Conservation (phyloP, 2,329 filamentous ascomycete species). For the Trichoderma endophyticum region DNA sequence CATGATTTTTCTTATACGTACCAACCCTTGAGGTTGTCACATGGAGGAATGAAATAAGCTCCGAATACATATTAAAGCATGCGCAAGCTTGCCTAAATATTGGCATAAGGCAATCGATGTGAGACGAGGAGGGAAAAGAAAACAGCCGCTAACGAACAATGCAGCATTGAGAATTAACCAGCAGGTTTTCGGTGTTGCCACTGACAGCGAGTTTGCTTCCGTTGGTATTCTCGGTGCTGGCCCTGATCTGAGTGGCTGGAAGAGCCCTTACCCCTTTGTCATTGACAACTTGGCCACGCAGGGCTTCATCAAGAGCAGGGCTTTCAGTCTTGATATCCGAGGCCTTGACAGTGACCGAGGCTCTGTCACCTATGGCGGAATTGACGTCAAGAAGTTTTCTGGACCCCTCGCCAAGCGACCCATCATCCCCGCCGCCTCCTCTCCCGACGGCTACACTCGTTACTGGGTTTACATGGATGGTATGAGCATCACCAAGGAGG, state of each 20-base stretch:
- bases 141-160: not conserved
- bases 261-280: constrained; percentile 33
- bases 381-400: constrained; percentile 54
- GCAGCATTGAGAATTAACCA: constrained; percentile 32
- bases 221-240: constrained; percentile 37
- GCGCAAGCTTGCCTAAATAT: not conserved
- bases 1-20: not conserved
- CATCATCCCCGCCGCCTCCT: constrained; percentile 45
- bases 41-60: not conserved
- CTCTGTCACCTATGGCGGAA: constrained; percentile 51
- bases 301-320: constrained; percentile 37
- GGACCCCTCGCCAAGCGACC: constrained; percentile 54
- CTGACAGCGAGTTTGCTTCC: constrained; percentile 28
- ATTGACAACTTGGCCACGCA: constrained; percentile 36
- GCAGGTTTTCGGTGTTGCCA: constrained; percentile 38
- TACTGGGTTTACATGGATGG: constrained; percentile 44
- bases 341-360: constrained; percentile 31
- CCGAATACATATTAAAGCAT: not conserved
- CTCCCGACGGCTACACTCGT: constrained; percentile 34
- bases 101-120: not conserved
- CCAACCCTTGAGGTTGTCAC: not conserved
- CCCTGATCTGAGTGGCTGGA: constrained; percentile 35
- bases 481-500: constrained; percentile 33
- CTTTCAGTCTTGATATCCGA: constrained; percentile 36
- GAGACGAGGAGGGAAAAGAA: too few relatives aligned